phyloP scores from a whole-genome alignment of 2,329 filamentous ascomycete species.

The Neonectria hederae region DNA sequence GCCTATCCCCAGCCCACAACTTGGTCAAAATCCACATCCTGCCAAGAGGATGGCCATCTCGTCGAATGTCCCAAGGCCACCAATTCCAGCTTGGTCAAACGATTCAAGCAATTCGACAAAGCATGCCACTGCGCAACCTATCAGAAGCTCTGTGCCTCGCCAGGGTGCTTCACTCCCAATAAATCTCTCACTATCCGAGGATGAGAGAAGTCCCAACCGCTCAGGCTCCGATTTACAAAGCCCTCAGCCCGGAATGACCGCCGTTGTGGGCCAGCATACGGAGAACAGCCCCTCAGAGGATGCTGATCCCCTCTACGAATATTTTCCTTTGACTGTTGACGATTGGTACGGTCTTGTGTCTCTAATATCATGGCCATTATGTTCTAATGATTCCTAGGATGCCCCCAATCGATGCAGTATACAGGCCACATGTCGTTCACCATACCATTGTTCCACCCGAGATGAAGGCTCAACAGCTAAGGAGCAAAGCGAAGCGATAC shows the following conservation, averaged over 20 bases:
- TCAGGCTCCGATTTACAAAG: slow-evolving; percentile 61
- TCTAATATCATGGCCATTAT: neutral
- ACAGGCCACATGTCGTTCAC: slow-evolving; percentile 92
- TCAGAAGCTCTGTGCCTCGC: slow-evolving; percentile 36
- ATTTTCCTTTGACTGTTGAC: slow-evolving; percentile 90
- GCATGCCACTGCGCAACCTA: slow-evolving; percentile 28
- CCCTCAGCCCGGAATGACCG: slow-evolving; percentile 56
- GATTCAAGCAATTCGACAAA: slow-evolving; percentile 45
- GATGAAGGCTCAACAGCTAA: slow-evolving; percentile 73
- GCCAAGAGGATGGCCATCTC: slow-evolving; percentile 64
- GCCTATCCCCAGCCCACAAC: slow-evolving; percentile 44
- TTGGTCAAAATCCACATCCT: slow-evolving; percentile 54
- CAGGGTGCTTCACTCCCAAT: slow-evolving; percentile 52
- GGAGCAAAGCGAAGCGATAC: slow-evolving; percentile 75
- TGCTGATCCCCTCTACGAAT: slow-evolving; percentile 89
- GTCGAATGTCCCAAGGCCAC: slow-evolving; percentile 60
- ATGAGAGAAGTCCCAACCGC: slow-evolving; percentile 66
- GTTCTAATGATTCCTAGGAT: slow-evolving; percentile 61
- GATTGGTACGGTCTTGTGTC: slow-evolving; percentile 70
- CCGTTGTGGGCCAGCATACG: slow-evolving; percentile 47
- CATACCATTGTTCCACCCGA: slow-evolving; percentile 79
- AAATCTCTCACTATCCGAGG: slow-evolving; percentile 67
- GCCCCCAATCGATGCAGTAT: slow-evolving; percentile 89
- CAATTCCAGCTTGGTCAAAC: slow-evolving; percentile 61
- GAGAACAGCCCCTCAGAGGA: slow-evolving; percentile 76